phyloP scores from a whole-genome alignment of 176 grass and related monocot genomes.

The Carex pumila region DNA sequence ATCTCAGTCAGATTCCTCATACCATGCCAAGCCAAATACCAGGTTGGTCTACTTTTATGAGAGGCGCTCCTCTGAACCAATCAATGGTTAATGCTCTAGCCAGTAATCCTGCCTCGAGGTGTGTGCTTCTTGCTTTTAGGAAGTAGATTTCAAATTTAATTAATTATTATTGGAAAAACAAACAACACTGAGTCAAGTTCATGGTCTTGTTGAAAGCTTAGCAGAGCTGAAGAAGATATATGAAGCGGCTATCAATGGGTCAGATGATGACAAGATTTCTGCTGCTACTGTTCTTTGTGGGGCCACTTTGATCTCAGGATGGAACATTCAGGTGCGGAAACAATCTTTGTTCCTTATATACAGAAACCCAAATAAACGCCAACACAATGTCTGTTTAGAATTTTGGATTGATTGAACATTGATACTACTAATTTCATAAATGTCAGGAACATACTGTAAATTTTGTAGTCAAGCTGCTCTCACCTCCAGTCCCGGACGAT shows the following conservation, averaged over 20 bases:
- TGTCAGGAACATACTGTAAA: slow-evolving; percentile 82
- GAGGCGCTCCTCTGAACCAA: slow-evolving; percentile 61
- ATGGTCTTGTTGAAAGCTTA: slow-evolving; percentile 91
- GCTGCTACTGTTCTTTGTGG: slow-evolving; percentile 87
- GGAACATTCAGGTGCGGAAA: slow-evolving; percentile 83
- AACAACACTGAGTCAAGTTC: slow-evolving; percentile 59
- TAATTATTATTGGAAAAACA: background rate
- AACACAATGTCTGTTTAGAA: background rate
- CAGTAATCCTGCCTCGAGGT: slow-evolving; percentile 84
- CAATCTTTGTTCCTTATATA: background rate
- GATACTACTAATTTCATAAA: slow-evolving; percentile 17
- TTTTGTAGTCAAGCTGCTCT: slow-evolving; percentile 83
- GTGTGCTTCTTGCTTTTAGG: slow-evolving; percentile 30
- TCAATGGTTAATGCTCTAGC: slow-evolving; percentile 54
- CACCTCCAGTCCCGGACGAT: slow-evolving; percentile 57
- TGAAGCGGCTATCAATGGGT: slow-evolving; percentile 76
- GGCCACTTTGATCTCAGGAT: slow-evolving; percentile 77
- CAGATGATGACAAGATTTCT: slow-evolving; percentile 71
- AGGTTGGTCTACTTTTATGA: slow-evolving; percentile 86
- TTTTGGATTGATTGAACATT: background rate
- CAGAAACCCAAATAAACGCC: background rate
- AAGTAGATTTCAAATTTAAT: slow-evolving; percentile 15
- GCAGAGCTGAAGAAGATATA: slow-evolving; percentile 89
- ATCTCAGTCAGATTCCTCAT: slow-evolving; percentile 44
- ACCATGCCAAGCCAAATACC: slow-evolving; percentile 60